Evolutionary conservation across 1,139 yeast species (phyloP).

Genomic region (Debaryomyces sp.): DNA sequence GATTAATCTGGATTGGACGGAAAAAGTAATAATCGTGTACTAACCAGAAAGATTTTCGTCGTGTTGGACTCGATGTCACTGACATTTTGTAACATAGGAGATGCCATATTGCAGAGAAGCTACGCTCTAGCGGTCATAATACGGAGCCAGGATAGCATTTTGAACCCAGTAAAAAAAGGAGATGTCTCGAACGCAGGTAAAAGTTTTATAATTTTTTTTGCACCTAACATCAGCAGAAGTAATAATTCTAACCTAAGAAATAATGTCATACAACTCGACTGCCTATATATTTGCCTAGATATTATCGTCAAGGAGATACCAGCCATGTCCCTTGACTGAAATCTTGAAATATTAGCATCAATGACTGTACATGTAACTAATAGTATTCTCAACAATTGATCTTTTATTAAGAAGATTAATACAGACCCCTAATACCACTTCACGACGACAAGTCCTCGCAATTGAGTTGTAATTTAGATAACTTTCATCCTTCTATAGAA

Average conservation of each 20-base stretch:
- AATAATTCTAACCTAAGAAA: too few relatives aligned
- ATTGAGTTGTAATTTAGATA: too few relatives aligned
- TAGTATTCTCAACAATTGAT: neutral
- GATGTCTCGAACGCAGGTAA: too few relatives aligned
- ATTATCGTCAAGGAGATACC: too few relatives aligned
- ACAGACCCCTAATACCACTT: too few relatives aligned
- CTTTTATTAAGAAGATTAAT: neutral
- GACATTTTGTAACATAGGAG: neutral
- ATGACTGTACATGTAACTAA: too few relatives aligned
- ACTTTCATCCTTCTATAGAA: neutral
- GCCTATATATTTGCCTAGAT: neutral
- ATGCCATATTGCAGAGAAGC: neutral
- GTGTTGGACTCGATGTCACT: conserved; percentile 1
- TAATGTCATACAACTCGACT: too few relatives aligned
- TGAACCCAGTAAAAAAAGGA: neutral
- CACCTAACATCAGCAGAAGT: neutral
- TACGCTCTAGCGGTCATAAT: neutral
- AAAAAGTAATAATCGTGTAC: neutral
- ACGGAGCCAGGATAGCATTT: neutral
- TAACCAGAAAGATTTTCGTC: conserved; percentile 4
- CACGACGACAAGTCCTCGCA: too few relatives aligned
- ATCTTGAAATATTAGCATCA: neutral
- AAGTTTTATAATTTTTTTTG: neutral
- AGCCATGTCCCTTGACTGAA: too few relatives aligned
- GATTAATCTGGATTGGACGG: conserved; percentile 1